These are phyloP conservation scores for Hypoxylon subgilvum DNA, from an alignment of 495 filamentous ascomycete species.

Conservation along the genomic window DNA sequence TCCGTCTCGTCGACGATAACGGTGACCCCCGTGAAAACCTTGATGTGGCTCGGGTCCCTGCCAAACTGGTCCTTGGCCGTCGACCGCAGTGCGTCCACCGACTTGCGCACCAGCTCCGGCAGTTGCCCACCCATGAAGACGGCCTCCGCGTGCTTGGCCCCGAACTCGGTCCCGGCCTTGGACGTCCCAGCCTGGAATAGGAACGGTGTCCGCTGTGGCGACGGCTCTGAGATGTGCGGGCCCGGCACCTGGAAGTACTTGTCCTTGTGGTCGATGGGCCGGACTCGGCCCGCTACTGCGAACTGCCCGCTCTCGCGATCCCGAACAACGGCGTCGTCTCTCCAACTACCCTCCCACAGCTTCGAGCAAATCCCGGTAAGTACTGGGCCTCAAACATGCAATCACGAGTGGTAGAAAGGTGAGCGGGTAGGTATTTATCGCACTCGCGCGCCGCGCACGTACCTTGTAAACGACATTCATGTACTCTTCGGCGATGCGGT, in stretches of 20 bases:
- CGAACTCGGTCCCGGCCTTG: conserved; percentile 63
- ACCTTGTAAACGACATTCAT: conserved; percentile 66
- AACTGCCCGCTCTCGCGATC: conserved; percentile 60
- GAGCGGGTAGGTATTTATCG: not conserved
- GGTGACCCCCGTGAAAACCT: conserved; percentile 60
- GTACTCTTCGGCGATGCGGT: conserved; percentile 66
- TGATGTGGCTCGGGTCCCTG: conserved; percentile 57
- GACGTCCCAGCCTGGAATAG: conserved; percentile 65
- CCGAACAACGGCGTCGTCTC: conserved; percentile 61
- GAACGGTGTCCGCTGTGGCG: conserved; percentile 65
- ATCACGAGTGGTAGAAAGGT: no score
- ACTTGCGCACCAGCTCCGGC: conserved; percentile 55
- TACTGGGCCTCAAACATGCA: no score
- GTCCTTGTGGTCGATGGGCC: conserved; percentile 65
- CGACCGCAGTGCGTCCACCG: conserved; percentile 57
- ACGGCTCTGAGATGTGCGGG: conserved; percentile 63
- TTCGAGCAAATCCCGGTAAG: conserved; percentile 8
- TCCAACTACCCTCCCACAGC: conserved; percentile 67
- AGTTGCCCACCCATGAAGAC: conserved; percentile 60
- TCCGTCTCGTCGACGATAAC: conserved; percentile 60
- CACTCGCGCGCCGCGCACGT: no score
- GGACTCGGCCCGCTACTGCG: conserved; percentile 59
- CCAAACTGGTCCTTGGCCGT: conserved; percentile 50
- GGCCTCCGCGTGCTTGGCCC: conserved; percentile 61
- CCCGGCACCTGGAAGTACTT: conserved; percentile 68